Evolutionary conservation across 805 yeast genomes (phyloP), one percentile per base, ranked within the genome.

Genomic region (Hanseniaspora taiwanica): DNA sequence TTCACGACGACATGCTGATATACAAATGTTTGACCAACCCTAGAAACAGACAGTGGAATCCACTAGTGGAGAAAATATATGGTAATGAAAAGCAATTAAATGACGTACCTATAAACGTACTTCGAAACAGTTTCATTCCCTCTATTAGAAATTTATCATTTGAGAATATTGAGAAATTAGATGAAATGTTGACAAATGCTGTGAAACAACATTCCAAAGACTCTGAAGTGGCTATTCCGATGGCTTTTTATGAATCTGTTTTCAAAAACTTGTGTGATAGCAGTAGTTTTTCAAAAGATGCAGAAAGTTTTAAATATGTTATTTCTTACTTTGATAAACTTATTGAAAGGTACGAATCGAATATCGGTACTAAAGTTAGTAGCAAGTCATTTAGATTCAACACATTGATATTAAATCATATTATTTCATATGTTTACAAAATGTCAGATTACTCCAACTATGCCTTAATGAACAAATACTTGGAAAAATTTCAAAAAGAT

Each of bases 21-120:
- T 31, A 49, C 1, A 45, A 41, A 24, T 42, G 53, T 12, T 43
- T 58, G 21, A 36, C 45, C 8, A 52, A 56, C 39, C 47, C 40
- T 23, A 42, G 46, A 3, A 44, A 42, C n/a, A 46, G 47, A 34
- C 42, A 56, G 38, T 58, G 59, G 56, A 52, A 57, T 36, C 44
- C 46, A 2, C 48, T 58, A 14, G 39, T 58, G 19, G 44, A 46
- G 2, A 45, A 29, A 24, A 35, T 56, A 20, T 46, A 42, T 35
- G n/a, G 29, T 2, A 37, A 48, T 18, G 44, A 42, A 14, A 34
- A 43, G 10, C 44, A 40, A 25, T 38, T 58, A 3, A 34, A 4
- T 7, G 36, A 20, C 48, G 45, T 13, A 35, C 51, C 38, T 40
- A 39, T 19, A 40, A 27, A 20, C 42, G n/a, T n/a, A 34, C 19